Evolutionary conservation across 441 rosid species (phyloP), one percentile per base, ranked within the genome.

Genomic region (Euphorbia schlechtendalii): DNA sequence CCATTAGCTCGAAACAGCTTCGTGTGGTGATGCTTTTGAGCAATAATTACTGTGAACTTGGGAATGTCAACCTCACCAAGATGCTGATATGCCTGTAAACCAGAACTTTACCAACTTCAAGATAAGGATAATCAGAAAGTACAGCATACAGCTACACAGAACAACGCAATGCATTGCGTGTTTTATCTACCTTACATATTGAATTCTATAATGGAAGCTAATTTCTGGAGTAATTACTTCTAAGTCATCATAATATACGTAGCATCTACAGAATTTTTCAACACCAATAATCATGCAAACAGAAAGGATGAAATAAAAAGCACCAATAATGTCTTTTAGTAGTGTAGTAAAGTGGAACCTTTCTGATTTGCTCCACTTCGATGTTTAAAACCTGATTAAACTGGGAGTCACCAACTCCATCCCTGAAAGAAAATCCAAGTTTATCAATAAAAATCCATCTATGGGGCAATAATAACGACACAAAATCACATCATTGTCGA

Each of bases 391-490:
- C 90, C 71, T 89, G 96, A 71, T 87, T 86, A 64, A 94, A 94
- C 65, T 94, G 98, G 28, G 96, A 81, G 71, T 91, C 92, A 22
- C 97, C 82, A 51, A 90, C 89, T 55, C 99, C 97, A 73, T 94
- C 96, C 85, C 99, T 90, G 73, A 51, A 70, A 56, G 58, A 48
- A 32, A 32, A 2, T 2, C 6, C 34, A 32, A n/a, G n/a, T n/a
- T n/a, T n/a, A 32, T 32, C 3, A 32, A 32, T 2, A 32, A 32
- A 32, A 6, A 32, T 3, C 34, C 34, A 32, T 32, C 34, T 6
- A 32, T 32, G 6, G 3, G 6, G 34, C 49, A 58, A 57, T 15
- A 7, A 25, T 15, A 66, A 40, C 20, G 17, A 41, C 32, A 54
- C 20, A 15, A 2, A 55, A 32, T 6, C 12, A 21, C 17, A 18